phyloP scores from a whole-genome alignment of 768 basidiomycete genomes.

The Suillus bovinus region DNA sequence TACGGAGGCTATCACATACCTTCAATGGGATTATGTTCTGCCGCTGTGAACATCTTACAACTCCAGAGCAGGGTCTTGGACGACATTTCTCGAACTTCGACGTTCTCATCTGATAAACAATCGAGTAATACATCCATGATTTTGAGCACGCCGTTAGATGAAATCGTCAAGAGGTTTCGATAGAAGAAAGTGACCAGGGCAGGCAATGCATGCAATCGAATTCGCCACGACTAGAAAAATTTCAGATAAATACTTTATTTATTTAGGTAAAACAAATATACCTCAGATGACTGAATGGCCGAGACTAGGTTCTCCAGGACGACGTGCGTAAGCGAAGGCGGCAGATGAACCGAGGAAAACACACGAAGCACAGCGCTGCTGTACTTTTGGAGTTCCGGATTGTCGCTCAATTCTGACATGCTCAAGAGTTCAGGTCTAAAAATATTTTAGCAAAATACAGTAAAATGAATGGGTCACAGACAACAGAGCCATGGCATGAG shows the following conservation, averaged over 20 bases:
- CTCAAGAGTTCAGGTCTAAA: conserved; percentile 81
- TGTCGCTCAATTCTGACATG: conserved; percentile 90
- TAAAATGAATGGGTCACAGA: conserved; percentile 38
- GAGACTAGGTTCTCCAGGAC: conserved; percentile 62
- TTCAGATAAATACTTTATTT: conserved; percentile 15
- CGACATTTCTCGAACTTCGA: conserved; percentile 91
- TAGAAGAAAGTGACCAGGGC: conserved; percentile 90
- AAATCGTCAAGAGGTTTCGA: conserved; percentile 78
- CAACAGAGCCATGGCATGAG: conserved; percentile 77
- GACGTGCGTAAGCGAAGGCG: conserved; percentile 59
- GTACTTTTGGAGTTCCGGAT: conserved; percentile 76
- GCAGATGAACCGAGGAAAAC: conserved; percentile 78
- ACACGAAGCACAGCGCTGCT: conserved; percentile 81
- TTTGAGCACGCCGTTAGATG: conserved; percentile 61
- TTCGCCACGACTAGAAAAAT: conserved; percentile 76
- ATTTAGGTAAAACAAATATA: conserved; percentile 34
- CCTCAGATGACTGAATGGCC: conserved; percentile 78
- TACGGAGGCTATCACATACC: conserved; percentile 40
- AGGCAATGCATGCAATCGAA: conserved; percentile 85
- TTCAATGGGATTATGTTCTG: conserved; percentile 83
- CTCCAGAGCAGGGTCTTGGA: conserved; percentile 82
- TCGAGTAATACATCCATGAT: conserved; percentile 84
- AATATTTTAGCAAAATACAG: conserved; percentile 5
- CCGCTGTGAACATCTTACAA: conserved; percentile 88
- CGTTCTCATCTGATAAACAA: conserved; percentile 86